phyloP scores from a whole-genome alignment of 106 monocot genomes.

The Amphibolis antarctica region DNA sequence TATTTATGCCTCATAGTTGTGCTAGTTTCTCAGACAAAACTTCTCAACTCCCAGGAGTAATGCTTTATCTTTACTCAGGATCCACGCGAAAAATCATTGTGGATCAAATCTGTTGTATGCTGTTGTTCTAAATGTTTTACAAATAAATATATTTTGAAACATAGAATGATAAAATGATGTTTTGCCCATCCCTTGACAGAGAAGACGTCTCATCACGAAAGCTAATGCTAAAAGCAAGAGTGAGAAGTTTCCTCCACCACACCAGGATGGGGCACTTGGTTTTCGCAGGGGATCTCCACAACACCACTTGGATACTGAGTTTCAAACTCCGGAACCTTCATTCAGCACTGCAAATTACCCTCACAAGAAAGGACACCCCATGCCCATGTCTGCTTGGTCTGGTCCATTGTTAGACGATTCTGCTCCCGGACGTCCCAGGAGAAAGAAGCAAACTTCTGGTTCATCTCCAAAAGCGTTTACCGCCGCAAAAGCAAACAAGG shows the following conservation, averaged over 20 bases:
- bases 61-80: no score
- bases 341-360: constrained; percentile 53
- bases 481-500: no score
- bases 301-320: constrained; percentile 35
- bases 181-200: constrained; percentile 19
- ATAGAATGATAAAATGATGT: not conserved
- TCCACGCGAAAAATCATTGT: no score
- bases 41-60: no score
- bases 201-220: constrained; percentile 57
- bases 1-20: no score
- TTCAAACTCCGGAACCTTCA: constrained; percentile 46
- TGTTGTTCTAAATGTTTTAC: no score
- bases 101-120: no score
- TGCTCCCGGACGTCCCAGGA: constrained; percentile 18
- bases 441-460: no score
- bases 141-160: no score
- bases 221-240: constrained; percentile 93
- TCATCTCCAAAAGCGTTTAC: no score
- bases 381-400: constrained; percentile 52
- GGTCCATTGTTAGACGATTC: constrained; percentile 45
- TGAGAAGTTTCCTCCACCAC: constrained; percentile 92
- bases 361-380: constrained; percentile 36
- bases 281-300: constrained; percentile 63
- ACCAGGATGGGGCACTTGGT: constrained; percentile 78
- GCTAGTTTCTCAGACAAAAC: no score